These are phyloP conservation scores for Heliamphora exappendiculata DNA, from an alignment of 148 eudicot species.

Conservation along the genomic window DNA sequence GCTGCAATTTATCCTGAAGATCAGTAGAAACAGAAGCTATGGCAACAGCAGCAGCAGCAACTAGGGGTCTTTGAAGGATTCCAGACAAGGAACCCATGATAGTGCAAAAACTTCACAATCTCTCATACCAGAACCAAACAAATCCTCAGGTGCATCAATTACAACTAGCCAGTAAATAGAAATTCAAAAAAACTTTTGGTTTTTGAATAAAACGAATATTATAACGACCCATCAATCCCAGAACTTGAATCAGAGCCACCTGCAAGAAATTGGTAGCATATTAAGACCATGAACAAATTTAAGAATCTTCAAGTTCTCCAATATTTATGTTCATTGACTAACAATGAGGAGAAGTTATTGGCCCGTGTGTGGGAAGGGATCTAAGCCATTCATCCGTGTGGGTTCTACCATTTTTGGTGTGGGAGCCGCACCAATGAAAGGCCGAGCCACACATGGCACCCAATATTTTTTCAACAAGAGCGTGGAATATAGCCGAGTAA, in stretches of 20 bases:
- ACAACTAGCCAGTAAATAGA: neutral
- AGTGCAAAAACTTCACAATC: conserved; percentile 21
- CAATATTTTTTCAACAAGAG: too few species aligned
- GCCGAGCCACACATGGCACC: too few species aligned
- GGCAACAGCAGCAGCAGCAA: conserved; percentile 81
- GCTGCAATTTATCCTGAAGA: conserved; percentile 49
- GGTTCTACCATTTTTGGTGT: too few species aligned
- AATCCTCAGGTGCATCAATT: neutral
- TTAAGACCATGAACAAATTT: neutral
- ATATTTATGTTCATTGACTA: neutral
- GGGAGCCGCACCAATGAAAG: too few species aligned
- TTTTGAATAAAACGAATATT: neutral
- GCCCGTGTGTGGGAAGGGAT: too few species aligned
- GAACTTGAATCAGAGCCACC: conserved; percentile 18
- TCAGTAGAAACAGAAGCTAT: conserved; percentile 77
- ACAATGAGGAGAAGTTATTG: too few species aligned
- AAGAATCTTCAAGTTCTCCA: neutral
- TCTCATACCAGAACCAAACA: conserved; percentile 28
- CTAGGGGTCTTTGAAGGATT: conserved; percentile 60
- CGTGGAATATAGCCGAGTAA: neutral
- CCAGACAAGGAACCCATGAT: conserved; percentile 69
- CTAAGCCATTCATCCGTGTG: too few species aligned
- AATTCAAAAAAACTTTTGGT: neutral
- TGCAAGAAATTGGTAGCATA: conserved; percentile 18
- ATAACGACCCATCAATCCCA: conserved; percentile 6